Evolutionary conservation across 352 stramenopile species (phyloP).

Genomic region (Globisporangium yorkense): DNA sequence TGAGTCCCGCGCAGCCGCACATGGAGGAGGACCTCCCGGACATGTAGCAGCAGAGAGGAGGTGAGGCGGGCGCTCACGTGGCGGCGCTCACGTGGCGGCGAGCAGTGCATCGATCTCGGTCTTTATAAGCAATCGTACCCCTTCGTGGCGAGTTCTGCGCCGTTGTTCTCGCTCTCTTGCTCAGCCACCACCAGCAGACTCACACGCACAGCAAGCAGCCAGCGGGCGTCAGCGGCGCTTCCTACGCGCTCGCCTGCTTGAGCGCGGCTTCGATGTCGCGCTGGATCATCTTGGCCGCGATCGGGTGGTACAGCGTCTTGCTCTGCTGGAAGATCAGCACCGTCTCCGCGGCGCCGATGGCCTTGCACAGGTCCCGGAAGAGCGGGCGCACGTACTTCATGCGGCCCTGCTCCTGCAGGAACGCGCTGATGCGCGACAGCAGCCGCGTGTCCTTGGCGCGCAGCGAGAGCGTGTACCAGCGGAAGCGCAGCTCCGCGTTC

Average conservation of each 20-base stretch:
- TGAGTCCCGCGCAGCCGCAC: conserved; percentile 42
- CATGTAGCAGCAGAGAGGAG: conserved; percentile 17
- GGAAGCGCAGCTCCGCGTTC: conserved; percentile 69
- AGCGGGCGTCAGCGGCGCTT: too few species aligned
- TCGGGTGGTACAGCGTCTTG: conserved; percentile 64
- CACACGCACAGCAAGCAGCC: too few species aligned
- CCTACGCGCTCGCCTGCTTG: background rate
- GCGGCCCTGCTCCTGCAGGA: conserved; percentile 61
- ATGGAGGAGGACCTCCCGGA: conserved; percentile 70
- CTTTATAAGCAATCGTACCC: background rate
- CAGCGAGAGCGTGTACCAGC: conserved; percentile 59
- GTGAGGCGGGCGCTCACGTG: too few species aligned
- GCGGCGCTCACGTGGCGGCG: too few species aligned
- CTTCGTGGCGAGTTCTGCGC: too few species aligned
- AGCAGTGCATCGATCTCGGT: background rate
- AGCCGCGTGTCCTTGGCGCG: conserved; percentile 38
- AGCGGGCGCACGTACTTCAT: conserved; percentile 77
- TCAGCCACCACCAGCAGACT: background rate
- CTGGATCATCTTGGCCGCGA: conserved; percentile 70
- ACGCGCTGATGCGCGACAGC: conserved; percentile 31
- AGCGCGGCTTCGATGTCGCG: conserved; percentile 28
- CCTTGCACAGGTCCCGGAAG: conserved; percentile 48
- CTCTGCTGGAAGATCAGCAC: conserved; percentile 34
- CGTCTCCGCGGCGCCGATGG: conserved; percentile 24
- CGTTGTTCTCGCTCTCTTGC: background rate